Conservation (phyloP, 768 basidiomycete species). For the Mycena epipterygia region DNA sequence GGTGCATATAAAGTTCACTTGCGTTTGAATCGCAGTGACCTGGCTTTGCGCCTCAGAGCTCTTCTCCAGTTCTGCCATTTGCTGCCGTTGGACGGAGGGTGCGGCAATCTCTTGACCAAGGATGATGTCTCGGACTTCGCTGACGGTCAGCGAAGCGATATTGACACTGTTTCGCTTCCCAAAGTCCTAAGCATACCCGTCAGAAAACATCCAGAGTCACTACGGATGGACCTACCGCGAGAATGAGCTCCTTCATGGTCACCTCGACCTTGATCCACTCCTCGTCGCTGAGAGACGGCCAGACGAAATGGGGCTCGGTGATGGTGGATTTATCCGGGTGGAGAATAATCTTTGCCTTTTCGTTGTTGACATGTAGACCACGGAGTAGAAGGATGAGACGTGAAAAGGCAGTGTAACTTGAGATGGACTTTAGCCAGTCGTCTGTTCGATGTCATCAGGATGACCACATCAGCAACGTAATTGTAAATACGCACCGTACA, state of each 20-base stretch:
- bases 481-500: slow-evolving; percentile 74
- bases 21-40: slow-evolving; percentile 96
- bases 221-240: slow-evolving; percentile 68
- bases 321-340: slow-evolving; percentile 98
- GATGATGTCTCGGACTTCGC: slow-evolving; percentile 98
- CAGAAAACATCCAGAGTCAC: slow-evolving; percentile 11
- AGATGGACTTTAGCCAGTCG: slow-evolving; percentile 99
- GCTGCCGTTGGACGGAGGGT: slow-evolving; percentile 95
- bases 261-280: slow-evolving; percentile 99
- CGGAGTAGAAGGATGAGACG: slow-evolving; percentile 97
- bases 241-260: slow-evolving; percentile 97
- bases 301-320: slow-evolving; percentile 97
- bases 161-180: slow-evolving; percentile 99
- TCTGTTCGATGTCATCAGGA: slow-evolving; percentile 60
- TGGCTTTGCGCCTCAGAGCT: slow-evolving; percentile 94
- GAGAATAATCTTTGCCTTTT: slow-evolving; percentile 98
- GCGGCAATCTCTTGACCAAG: slow-evolving; percentile 98
- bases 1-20: slow-evolving; percentile 40
- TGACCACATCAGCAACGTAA: background rate
- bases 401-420: slow-evolving; percentile 99
- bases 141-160: slow-evolving; percentile 95
- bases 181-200: slow-evolving; percentile 75
- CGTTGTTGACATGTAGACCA: slow-evolving; percentile 98
- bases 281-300: slow-evolving; percentile 93
- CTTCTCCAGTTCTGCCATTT: slow-evolving; percentile 99